Evolutionary conservation across 2,329 filamentous ascomycete species (phyloP).

Genomic region (Paraconiothyrium sp.): DNA sequence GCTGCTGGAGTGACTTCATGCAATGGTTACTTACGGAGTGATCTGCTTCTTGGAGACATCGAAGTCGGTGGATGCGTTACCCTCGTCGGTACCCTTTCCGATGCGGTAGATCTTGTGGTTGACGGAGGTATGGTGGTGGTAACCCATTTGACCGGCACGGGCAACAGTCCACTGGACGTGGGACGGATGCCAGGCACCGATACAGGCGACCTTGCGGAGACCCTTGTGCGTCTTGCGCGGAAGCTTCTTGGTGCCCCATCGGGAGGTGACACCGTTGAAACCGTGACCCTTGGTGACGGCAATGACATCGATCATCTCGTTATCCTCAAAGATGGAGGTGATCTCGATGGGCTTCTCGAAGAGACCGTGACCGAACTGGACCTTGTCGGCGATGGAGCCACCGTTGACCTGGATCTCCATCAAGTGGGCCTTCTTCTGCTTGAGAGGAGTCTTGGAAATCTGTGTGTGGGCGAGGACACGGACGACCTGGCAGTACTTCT

Average conservation of each 20-base stretch:
- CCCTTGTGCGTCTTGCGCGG: constrained; percentile 99
- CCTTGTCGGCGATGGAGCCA: constrained; percentile 94
- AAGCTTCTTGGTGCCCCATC: constrained; percentile 99
- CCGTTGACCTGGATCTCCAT: constrained; percentile 99
- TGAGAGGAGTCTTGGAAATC: constrained; percentile 98
- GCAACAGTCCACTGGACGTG: constrained; percentile 99
- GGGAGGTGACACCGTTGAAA: constrained; percentile 94
- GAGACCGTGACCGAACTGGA: constrained; percentile 90
- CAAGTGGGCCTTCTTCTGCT: constrained; percentile 99
- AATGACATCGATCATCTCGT: constrained; percentile 99
- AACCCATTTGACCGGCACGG: constrained; percentile 99
- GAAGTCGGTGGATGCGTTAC: constrained; percentile 92
- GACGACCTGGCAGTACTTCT: constrained; percentile 99
- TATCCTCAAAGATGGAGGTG: constrained; percentile 95
- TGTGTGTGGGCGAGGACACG: constrained; percentile 99
- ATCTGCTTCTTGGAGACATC: constrained; percentile 99
- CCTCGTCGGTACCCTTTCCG: constrained; percentile 89
- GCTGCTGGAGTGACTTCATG: neutral
- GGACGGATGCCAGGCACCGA: constrained; percentile 99
- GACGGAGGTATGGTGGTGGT: constrained; percentile 99
- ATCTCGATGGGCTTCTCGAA: constrained; percentile 99
- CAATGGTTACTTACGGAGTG: constrained; percentile 82
- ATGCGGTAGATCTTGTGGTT: constrained; percentile 99
- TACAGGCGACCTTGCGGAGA: constrained; percentile 99
- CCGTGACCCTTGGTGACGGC: constrained; percentile 99